A percentile compares a stretch with the other conserved stretches of the same genome.
phyloP scores from a whole-genome alignment of 805 yeast species.

The Myxozyma kluyveri region DNA sequence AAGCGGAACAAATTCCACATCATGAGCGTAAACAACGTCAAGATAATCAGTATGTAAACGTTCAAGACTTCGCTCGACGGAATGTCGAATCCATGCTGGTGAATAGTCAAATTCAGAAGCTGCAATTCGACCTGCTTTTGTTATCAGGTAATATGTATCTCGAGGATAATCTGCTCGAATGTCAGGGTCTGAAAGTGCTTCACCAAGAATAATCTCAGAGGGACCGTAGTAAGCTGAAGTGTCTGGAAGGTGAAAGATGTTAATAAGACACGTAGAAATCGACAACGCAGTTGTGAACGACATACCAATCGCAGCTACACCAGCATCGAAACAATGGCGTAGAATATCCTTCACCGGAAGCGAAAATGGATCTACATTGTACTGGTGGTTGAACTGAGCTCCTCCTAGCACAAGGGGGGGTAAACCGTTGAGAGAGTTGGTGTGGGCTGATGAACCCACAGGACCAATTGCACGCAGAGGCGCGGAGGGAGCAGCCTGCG shows the following conservation, averaged over 20 bases:
- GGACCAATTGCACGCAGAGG: constrained; percentile 10
- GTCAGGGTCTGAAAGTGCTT: constrained; percentile 49
- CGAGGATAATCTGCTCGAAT: constrained; percentile 48
- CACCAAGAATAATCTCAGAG: constrained; percentile 72
- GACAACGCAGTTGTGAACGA: not conserved
- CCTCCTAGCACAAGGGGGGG: constrained; percentile 74
- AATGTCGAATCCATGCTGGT: constrained; percentile 54
- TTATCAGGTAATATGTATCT: constrained; percentile 64
- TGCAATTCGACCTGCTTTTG: constrained; percentile 79
- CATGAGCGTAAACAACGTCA: constrained; percentile 85
- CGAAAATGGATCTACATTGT: constrained; percentile 62
- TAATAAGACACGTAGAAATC: not conserved
- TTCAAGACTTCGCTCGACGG: constrained; percentile 64
- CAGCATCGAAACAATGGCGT: constrained; percentile 57
- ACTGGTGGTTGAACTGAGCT: constrained; percentile 80
- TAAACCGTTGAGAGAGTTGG: constrained; percentile 25
- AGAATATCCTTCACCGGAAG: constrained; percentile 61
- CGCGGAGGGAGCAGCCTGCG: constrained; percentile 24
- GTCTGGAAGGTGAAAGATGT: constrained; percentile 46
- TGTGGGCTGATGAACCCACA: constrained; percentile 9
- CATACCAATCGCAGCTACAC: constrained; percentile 61
- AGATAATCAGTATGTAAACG: constrained; percentile 66
- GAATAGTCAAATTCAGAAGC: constrained; percentile 74
- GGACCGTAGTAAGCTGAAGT: constrained; percentile 94
- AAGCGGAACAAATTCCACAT: constrained; percentile 72